Conservation (phyloP, 768 basidiomycete species). For the Atractiella rhizophila region DNA sequence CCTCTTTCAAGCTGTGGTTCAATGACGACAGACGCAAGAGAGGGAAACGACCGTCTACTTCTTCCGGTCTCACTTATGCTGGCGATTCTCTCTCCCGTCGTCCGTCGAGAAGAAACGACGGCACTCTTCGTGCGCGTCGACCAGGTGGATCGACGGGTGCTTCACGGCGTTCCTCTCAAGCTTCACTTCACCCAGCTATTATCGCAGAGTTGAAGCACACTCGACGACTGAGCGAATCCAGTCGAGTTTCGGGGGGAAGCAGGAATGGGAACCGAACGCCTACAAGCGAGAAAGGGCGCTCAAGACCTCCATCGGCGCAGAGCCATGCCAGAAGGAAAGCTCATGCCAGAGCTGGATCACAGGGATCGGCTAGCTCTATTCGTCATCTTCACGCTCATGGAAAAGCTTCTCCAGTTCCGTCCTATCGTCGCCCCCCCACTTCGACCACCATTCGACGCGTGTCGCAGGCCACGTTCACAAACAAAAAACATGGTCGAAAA, state of each 20-base stretch:
- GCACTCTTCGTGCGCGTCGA: background rate
- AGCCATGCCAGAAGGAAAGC: background rate
- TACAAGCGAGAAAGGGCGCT: slow-evolving; percentile 7
- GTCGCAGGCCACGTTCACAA: background rate
- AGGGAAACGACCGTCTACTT: slow-evolving; percentile 21
- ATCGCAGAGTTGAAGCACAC: slow-evolving; percentile 18
- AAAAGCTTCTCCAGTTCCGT: background rate
- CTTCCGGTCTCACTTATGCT: slow-evolving; percentile 5
- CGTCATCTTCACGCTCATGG: slow-evolving; percentile 5
- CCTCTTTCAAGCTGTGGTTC: slow-evolving; percentile 74
- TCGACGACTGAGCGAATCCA: slow-evolving; percentile 29
- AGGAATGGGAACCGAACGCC: slow-evolving; percentile 25
- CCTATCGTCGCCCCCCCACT: background rate
- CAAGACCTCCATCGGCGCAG: background rate
- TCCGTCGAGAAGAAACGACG: too few relatives aligned
- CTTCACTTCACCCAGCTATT: slow-evolving; percentile 3
- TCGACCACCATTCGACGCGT: background rate
- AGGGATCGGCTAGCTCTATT: slow-evolving; percentile 6
- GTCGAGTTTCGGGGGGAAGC: slow-evolving; percentile 45
- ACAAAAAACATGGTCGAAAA: slow-evolving; percentile 1
- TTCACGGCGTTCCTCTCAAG: background rate
- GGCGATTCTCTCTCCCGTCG: too few relatives aligned
- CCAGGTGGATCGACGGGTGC: slow-evolving; percentile 24
- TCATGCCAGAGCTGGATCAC: slow-evolving; percentile 6
- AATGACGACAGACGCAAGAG: slow-evolving; percentile 57